Conservation (phyloP, 345 rosid species). For the Microthlaspi erraticum region DNA sequence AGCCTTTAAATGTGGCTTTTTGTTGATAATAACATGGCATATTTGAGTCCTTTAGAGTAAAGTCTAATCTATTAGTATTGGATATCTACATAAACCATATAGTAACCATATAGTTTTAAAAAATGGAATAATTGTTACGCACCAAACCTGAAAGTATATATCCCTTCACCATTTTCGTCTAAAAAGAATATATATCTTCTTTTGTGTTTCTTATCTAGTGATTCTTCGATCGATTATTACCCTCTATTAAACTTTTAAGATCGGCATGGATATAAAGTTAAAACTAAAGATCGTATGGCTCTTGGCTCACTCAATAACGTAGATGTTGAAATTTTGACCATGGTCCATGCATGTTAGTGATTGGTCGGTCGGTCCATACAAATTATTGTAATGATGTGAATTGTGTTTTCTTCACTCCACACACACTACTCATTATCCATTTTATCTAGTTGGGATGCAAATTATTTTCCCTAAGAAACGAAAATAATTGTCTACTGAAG, state of each 20-base stretch:
- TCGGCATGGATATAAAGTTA: constrained; percentile 37
- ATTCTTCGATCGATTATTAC: neutral
- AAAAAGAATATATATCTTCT: neutral
- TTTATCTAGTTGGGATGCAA: constrained; percentile 31
- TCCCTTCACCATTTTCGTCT: constrained; percentile 7
- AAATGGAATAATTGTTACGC: too few relatives aligned
- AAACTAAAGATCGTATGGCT: constrained; percentile 33
- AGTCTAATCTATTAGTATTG: constrained; percentile 37
- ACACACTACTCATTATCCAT: constrained; percentile 35
- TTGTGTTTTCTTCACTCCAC: too few relatives aligned
- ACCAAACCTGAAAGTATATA: constrained; percentile 37
- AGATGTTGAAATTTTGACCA: constrained; percentile 44
- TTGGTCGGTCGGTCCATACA: constrained; percentile 44
- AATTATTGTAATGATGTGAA: constrained; percentile 40
- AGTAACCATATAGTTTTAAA: constrained; percentile 33
- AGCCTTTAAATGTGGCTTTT: constrained; percentile 50
- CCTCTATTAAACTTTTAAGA: neutral
- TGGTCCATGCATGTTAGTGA: constrained; percentile 45
- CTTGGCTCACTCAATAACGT: constrained; percentile 36
- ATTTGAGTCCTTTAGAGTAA: constrained; percentile 44
- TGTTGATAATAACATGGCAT: constrained; percentile 45
- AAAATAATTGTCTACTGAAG: constrained; percentile 21
- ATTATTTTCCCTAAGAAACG: constrained; percentile 6
- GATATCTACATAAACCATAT: constrained; percentile 43
- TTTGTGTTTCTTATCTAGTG: neutral